A percentile compares a stretch with the other conserved stretches of the same genome.
Conservation (phyloP, 2,329 filamentous ascomycete species). For the Incumbomyces delicatus region DNA sequence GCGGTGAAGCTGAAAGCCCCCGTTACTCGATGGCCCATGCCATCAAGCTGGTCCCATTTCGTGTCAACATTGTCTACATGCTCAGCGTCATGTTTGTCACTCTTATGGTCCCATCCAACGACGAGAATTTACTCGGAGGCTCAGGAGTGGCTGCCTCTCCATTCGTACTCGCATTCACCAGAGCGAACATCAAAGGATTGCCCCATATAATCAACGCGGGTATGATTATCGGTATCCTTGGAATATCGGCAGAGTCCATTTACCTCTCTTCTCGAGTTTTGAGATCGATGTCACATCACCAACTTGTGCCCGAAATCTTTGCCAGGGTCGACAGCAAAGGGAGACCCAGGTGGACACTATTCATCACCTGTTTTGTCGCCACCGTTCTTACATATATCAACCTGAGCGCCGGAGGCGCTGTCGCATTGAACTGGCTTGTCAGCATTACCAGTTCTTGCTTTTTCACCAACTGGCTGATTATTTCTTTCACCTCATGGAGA, state of each 20-base stretch:
- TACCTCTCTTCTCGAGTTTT: conserved; percentile 27
- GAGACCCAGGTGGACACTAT: conserved; percentile 23
- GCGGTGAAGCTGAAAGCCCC: conserved; percentile 28
- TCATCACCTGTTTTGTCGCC: conserved; percentile 21
- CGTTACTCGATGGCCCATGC: conserved; percentile 28
- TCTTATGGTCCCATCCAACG: conserved; percentile 20
- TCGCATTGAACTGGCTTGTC: conserved; percentile 23
- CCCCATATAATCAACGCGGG: conserved; percentile 25
- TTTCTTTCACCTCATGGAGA: conserved; percentile 24
- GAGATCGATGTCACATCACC: conserved; percentile 24
- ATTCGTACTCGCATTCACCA: conserved; percentile 25
- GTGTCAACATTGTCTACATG: conserved; percentile 26
- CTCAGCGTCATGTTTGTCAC: conserved; percentile 23
- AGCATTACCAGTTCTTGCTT: conserved; percentile 26
- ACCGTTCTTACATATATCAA: conserved; percentile 26
- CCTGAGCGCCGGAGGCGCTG: conserved; percentile 15
- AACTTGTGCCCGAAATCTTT: conserved; percentile 22
- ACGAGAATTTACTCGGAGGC: conserved; percentile 22
- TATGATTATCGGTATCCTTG: conserved; percentile 26
- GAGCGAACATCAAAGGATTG: conserved; percentile 24
- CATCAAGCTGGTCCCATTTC: conserved; percentile 25
- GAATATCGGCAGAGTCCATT: conserved; percentile 26
- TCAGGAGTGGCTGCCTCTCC: conserved; percentile 24
- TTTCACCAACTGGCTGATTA: conserved; percentile 29
- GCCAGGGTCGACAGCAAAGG: conserved; percentile 24